phyloP scores from a whole-genome alignment of 768 basidiomycete species.

The Kondoa subrosea region DNA sequence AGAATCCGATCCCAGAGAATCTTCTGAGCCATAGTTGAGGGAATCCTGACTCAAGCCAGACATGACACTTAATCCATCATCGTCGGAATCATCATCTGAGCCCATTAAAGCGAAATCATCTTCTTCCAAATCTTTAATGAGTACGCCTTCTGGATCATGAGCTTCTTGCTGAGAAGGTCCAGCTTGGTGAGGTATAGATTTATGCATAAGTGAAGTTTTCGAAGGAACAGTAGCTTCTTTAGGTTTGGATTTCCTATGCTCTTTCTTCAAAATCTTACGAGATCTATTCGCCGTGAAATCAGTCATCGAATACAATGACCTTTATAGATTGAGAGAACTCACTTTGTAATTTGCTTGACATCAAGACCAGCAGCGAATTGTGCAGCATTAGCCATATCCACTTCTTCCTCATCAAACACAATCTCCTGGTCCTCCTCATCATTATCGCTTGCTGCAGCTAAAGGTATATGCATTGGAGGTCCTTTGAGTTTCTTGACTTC shows the following conservation, averaged over 20 bases:
- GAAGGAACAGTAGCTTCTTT: not conserved
- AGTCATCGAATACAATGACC: not conserved
- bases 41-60: conserved; percentile 6
- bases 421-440: not conserved
- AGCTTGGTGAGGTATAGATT: not conserved
- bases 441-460: not conserved
- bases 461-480: not conserved
- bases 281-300: not conserved
- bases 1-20: not conserved
- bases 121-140: conserved; percentile 4
- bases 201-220: not conserved
- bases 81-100: conserved; percentile 14
- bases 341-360: not conserved
- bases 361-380: not conserved
- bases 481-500: not conserved
- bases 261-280: conserved; percentile 2
- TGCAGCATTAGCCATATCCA: not conserved
- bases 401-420: not conserved
- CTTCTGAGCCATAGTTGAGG: not conserved
- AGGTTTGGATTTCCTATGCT: not conserved
- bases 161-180: too few relatives aligned
- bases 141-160: not conserved
- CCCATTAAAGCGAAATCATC: conserved; percentile 13
- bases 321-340: not conserved
- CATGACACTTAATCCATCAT: conserved; percentile 19